Evolutionary conservation across 2,329 filamentous ascomycete species (phyloP).

Genomic region (Canariomyces notabilis): DNA sequence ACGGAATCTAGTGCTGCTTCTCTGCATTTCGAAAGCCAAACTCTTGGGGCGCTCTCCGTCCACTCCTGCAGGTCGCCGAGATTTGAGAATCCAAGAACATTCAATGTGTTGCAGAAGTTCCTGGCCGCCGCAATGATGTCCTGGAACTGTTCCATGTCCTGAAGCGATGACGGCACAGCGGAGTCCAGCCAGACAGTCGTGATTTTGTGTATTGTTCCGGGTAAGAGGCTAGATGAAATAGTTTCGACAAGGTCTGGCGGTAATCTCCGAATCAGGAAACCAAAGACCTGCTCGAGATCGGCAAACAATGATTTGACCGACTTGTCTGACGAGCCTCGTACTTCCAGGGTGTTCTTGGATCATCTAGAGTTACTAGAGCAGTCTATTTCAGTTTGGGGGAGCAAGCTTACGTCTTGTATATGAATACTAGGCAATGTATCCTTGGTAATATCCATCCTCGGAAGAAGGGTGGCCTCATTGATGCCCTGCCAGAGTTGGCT

Average conservation of each 20-base stretch:
- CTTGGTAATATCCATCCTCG: slow-evolving; percentile 47
- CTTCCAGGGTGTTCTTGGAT: slow-evolving; percentile 40
- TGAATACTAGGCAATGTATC: slow-evolving; percentile 36
- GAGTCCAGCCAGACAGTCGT: slow-evolving; percentile 70
- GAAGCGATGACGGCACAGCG: slow-evolving; percentile 69
- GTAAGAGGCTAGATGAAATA: slow-evolving; percentile 66
- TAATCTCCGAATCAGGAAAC: slow-evolving; percentile 48
- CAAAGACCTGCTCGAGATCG: slow-evolving; percentile 49
- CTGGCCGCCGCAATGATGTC: slow-evolving; percentile 59
- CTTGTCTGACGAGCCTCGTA: slow-evolving; percentile 39
- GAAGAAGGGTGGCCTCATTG: slow-evolving; percentile 55
- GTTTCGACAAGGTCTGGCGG: slow-evolving; percentile 52
- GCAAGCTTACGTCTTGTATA: slow-evolving; percentile 36
- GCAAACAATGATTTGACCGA: slow-evolving; percentile 47
- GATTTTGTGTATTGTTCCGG: slow-evolving; percentile 61
- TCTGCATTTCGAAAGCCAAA: slow-evolving; percentile 81
- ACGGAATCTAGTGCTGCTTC: slow-evolving; percentile 74
- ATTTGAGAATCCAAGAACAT: slow-evolving; percentile 57
- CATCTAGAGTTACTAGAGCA: neutral
- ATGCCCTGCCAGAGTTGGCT: slow-evolving; percentile 58
- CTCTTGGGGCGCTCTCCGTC: slow-evolving; percentile 71
- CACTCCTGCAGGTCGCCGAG: slow-evolving; percentile 66
- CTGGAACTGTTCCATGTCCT: slow-evolving; percentile 68
- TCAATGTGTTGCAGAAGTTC: slow-evolving; percentile 59
- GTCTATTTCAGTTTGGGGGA: neutral